Conservation (phyloP, 768 basidiomycete genomes). For the Leucogyrophana mollusca region DNA sequence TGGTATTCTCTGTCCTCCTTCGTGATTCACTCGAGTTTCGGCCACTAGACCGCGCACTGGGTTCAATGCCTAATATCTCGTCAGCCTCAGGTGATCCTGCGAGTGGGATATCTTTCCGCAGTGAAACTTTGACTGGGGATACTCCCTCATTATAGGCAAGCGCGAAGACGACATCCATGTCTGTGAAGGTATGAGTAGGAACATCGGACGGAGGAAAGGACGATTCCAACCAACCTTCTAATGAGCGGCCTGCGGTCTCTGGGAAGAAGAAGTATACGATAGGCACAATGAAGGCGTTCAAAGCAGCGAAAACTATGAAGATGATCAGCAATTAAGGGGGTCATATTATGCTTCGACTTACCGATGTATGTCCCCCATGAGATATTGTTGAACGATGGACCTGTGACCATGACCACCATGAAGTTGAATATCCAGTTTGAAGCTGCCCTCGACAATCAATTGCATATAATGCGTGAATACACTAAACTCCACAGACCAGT, state of each 20-base stretch:
- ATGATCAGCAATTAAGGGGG: not conserved
- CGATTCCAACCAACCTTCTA: slow-evolving; percentile 44
- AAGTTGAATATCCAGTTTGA: slow-evolving; percentile 61
- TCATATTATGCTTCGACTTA: slow-evolving; percentile 16
- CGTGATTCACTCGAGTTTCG: slow-evolving; percentile 5
- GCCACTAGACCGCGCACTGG: slow-evolving; percentile 3
- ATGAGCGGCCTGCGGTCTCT: slow-evolving; percentile 57
- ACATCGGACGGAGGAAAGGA: not conserved
- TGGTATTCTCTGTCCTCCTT: not conserved
- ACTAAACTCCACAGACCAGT: slow-evolving; percentile 33
- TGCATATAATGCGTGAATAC: not conserved
- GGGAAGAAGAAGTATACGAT: slow-evolving; percentile 60
- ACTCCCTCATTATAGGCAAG: slow-evolving; percentile 43
- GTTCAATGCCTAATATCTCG: slow-evolving; percentile 36
- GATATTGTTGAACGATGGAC: slow-evolving; percentile 57
- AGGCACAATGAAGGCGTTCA: slow-evolving; percentile 58
- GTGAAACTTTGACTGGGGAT: slow-evolving; percentile 42
- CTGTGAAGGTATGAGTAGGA: slow-evolving; percentile 13
- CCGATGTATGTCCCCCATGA: slow-evolving; percentile 61
- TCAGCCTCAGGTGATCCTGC: slow-evolving; percentile 47
- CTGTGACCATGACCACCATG: slow-evolving; percentile 58
- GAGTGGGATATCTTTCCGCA: slow-evolving; percentile 41
- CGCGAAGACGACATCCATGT: slow-evolving; percentile 49
- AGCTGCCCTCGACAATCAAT: slow-evolving; percentile 9
- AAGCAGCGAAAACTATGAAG: slow-evolving; percentile 46